Conservation (phyloP, 2,329 filamentous ascomycete genomes). For the Raffaelea deltoideospora region DNA sequence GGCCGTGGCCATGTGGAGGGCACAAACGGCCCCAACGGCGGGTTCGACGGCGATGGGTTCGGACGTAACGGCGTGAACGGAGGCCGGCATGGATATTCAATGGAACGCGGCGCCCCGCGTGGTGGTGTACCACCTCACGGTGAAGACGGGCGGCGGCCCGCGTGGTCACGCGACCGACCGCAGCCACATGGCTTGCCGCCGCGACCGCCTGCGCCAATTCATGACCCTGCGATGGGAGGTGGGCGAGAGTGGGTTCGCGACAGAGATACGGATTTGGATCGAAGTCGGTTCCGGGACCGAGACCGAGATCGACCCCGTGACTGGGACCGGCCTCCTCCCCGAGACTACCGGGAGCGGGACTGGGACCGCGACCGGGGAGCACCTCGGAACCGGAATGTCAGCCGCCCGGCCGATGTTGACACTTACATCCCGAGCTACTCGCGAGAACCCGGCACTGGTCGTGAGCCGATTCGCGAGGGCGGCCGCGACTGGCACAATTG, state of each 20-base stretch:
- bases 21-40: slow-evolving; percentile 27
- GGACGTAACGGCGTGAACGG: slow-evolving; percentile 33
- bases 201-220: slow-evolving; percentile 33
- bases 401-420: slow-evolving; percentile 18
- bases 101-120: slow-evolving; percentile 11
- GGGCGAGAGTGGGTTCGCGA: too few species aligned
- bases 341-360: slow-evolving; percentile 1
- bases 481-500: slow-evolving; percentile 12
- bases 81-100: slow-evolving; percentile 11
- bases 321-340: not conserved
- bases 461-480: not conserved
- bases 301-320: slow-evolving; percentile 15
- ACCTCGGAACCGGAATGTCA: slow-evolving; percentile 11
- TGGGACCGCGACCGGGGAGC: slow-evolving; percentile 7
- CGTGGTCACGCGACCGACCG: slow-evolving; percentile 40
- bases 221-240: too few species aligned
- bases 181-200: slow-evolving; percentile 27
- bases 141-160: slow-evolving; percentile 27
- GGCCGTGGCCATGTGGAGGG: slow-evolving; percentile 49
- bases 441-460: slow-evolving; percentile 12
- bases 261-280: too few species aligned
- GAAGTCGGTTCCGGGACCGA: slow-evolving; percentile 18
- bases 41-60: slow-evolving; percentile 37
- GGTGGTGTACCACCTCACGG: not conserved
- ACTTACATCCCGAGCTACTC: slow-evolving; percentile 35